Percentiles rank a stretch among this genome's conserved stretches.
Evolutionary conservation across 495 filamentous ascomycete genomes (phyloP).

Genomic region (Penicillium lividum): DNA sequence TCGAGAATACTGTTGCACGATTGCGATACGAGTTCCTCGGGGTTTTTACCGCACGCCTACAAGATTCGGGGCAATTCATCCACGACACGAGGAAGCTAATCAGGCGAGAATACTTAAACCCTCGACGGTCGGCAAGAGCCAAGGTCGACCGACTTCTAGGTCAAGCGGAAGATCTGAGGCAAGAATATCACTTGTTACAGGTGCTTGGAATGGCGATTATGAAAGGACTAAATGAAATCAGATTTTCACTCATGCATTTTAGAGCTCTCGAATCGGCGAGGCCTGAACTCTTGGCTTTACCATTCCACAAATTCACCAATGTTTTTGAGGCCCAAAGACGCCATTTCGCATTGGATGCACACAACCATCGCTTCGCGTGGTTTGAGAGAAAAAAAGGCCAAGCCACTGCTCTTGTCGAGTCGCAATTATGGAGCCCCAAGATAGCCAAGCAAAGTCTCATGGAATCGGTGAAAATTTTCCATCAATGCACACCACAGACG

Average conservation of each 20-base stretch:
- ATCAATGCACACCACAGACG: not conserved
- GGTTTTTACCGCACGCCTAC: not conserved
- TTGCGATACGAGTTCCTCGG: not conserved
- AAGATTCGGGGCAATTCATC: conserved; percentile 2
- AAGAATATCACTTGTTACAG: conserved; percentile 10
- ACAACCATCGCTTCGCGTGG: not conserved
- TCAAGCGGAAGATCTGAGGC: not conserved
- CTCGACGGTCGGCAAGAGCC: conserved; percentile 24
- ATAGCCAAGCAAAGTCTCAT: not conserved
- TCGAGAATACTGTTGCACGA: not conserved
- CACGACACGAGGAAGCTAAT: conserved; percentile 2
- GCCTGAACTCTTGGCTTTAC: not conserved
- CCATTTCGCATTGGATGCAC: not conserved
- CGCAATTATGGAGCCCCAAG: not conserved
- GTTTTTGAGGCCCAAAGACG: not conserved
- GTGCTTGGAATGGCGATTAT: not conserved
- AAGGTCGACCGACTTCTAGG: conserved; percentile 15
- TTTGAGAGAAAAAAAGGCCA: not conserved
- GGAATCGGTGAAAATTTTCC: not conserved
- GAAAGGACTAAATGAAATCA: not conserved
- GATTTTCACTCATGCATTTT: not conserved
- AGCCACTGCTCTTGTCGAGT: not conserved
- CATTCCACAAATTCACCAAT: not conserved
- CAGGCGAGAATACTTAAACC: conserved; percentile 14
- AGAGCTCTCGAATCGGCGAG: not conserved